Evolutionary conservation across 768 basidiomycete species (phyloP).

Genomic region (Saitozyma podzolica): DNA sequence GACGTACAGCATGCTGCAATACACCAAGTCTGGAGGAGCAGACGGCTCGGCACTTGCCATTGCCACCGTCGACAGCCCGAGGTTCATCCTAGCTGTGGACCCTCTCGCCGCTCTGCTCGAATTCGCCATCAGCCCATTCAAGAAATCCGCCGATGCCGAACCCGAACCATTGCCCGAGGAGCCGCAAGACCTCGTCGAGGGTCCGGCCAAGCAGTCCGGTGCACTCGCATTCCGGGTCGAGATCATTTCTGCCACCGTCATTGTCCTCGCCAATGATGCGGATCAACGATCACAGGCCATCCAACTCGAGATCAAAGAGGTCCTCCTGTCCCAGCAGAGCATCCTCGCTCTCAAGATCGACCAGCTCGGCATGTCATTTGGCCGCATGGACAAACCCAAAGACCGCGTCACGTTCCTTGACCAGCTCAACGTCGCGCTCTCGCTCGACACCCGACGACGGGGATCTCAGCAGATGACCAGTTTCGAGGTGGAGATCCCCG

Average conservation of each 20-base stretch:
- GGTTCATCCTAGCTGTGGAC: conserved; percentile 86
- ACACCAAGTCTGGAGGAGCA: conserved; percentile 68
- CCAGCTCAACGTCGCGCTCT: conserved; percentile 81
- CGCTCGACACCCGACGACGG: conserved; percentile 73
- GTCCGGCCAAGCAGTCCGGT: conserved; percentile 14
- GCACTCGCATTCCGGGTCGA: conserved; percentile 72
- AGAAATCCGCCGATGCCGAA: conserved; percentile 15
- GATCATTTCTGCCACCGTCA: conserved; percentile 83
- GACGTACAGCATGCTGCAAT: conserved; percentile 69
- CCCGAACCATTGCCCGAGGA: not conserved
- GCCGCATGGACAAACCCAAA: conserved; percentile 75
- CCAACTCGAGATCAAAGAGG: conserved; percentile 74
- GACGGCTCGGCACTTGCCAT: conserved; percentile 68
- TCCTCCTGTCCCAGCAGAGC: conserved; percentile 85
- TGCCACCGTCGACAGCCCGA: conserved; percentile 86
- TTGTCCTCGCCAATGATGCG: conserved; percentile 79
- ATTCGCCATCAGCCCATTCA: conserved; percentile 71
- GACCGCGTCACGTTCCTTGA: conserved; percentile 92
- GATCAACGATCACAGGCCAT: conserved; percentile 81
- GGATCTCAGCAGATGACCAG: conserved; percentile 65
- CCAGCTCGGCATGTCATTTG: conserved; percentile 88
- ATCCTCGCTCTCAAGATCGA: conserved; percentile 76
- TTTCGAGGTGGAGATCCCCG: conserved; percentile 74
- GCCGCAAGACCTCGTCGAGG: conserved; percentile 20
- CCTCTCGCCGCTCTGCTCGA: conserved; percentile 84